Evolutionary conservation across 2,329 filamentous ascomycete genomes (phyloP).

Genomic region (Zopfia rhizophila): DNA sequence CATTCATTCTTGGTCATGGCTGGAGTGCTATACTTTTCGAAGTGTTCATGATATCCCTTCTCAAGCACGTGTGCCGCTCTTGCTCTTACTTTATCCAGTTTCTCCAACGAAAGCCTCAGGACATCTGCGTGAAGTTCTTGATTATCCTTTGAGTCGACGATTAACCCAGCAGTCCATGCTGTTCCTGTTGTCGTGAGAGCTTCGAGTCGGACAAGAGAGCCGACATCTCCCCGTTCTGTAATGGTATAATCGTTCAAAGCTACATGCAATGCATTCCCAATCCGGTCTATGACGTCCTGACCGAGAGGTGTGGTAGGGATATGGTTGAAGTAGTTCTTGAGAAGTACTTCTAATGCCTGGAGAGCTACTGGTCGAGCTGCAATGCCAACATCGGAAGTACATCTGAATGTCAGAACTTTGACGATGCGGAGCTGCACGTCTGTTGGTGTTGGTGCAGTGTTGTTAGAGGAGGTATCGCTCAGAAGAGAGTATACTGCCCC

Average conservation of each 20-base stretch:
- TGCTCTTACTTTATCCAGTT: slow-evolving; percentile 83
- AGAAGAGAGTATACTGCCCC: slow-evolving; percentile 49
- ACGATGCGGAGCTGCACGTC: slow-evolving; percentile 41
- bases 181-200: slow-evolving; percentile 74
- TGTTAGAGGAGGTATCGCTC: neutral
- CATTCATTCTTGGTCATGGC: neutral
- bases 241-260: slow-evolving; percentile 90
- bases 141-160: slow-evolving; percentile 27
- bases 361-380: slow-evolving; percentile 58
- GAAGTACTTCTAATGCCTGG: slow-evolving; percentile 50
- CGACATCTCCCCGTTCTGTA: slow-evolving; percentile 87
- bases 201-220: slow-evolving; percentile 84
- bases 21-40: slow-evolving; percentile 4
- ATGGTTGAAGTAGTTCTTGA: slow-evolving; percentile 24
- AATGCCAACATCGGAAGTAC: slow-evolving; percentile 50
- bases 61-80: slow-evolving; percentile 40
- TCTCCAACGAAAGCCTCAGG: slow-evolving; percentile 82
- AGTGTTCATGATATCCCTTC: slow-evolving; percentile 36
- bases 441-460: neutral
- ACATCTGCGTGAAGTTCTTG: slow-evolving; percentile 51
- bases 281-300: slow-evolving; percentile 29
- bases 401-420: slow-evolving; percentile 48
- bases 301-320: slow-evolving; percentile 15
- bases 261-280: slow-evolving; percentile 44
- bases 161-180: slow-evolving; percentile 38